Percentiles rank a stretch among this genome's conserved stretches.
These are phyloP conservation scores for Calonectria ilicicola DNA, from an alignment of 2,329 filamentous ascomycete genomes.

Conservation along the genomic window DNA sequence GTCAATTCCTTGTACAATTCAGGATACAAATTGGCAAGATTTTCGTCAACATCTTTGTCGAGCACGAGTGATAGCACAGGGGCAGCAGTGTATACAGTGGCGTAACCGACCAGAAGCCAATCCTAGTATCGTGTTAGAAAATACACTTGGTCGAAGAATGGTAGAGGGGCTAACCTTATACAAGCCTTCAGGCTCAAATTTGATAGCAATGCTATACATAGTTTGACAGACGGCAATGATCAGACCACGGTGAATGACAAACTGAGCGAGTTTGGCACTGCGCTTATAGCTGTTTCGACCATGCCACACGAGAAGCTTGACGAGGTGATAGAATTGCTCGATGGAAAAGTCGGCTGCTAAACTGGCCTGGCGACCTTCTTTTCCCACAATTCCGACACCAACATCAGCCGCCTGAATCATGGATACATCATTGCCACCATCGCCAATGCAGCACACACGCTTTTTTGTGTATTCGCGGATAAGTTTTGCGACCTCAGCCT, in stretches of 20 bases:
- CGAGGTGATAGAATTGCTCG: constrained; percentile 93
- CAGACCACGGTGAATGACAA: constrained; percentile 96
- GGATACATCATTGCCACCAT: constrained; percentile 97
- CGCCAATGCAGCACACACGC: constrained; percentile 96
- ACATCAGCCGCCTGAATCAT: constrained; percentile 99
- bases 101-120: constrained; percentile 97
- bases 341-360: constrained; percentile 97
- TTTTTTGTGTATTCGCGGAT: constrained; percentile 95
- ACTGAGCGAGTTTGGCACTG: constrained; percentile 94
- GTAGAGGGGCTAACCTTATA: constrained; percentile 71
- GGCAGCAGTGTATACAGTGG: constrained; percentile 92
- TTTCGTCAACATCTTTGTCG: constrained; percentile 95
- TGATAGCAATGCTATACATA: constrained; percentile 93
- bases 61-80: constrained; percentile 95
- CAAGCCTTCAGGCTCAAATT: constrained; percentile 92
- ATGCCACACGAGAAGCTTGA: constrained; percentile 98
- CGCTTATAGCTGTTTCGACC: constrained; percentile 98
- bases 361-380: constrained; percentile 95
- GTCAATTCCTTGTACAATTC: constrained; percentile 99
- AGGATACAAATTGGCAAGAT: constrained; percentile 92
- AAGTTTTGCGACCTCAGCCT: constrained; percentile 90
- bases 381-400: constrained; percentile 96
- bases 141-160: neutral
- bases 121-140: constrained; percentile 63
- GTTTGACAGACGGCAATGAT: constrained; percentile 98